These are phyloP conservation scores for Paraphaeosphaeria sporulosa DNA, from an alignment of 2,329 filamentous ascomycete species.

Conservation along the genomic window DNA sequence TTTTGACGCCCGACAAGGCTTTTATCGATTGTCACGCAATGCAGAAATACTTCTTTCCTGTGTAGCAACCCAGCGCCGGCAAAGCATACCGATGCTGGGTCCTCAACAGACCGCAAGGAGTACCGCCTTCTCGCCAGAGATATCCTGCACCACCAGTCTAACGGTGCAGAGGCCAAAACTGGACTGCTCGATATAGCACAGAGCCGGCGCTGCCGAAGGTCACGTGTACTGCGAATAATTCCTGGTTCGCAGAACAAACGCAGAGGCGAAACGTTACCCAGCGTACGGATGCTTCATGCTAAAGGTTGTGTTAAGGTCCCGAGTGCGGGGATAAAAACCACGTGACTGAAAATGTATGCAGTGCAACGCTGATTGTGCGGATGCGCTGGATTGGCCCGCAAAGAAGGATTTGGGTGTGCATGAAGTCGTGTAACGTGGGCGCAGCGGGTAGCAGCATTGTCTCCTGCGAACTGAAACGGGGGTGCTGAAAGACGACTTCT, in stretches of 20 bases:
- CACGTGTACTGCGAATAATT: constrained; percentile 6
- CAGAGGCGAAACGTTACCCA: constrained; percentile 12
- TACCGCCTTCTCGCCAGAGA: constrained; percentile 5
- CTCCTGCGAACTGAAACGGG: constrained; percentile 5
- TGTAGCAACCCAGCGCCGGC: constrained; percentile 4
- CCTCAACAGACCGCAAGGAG: constrained; percentile 7
- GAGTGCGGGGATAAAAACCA: constrained; percentile 4
- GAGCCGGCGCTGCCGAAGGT: constrained; percentile 9
- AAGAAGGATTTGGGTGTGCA: constrained; percentile 11
- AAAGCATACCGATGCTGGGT: background rate
- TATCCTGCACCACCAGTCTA: background rate
- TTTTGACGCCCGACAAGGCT: background rate
- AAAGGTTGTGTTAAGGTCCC: constrained; percentile 4
- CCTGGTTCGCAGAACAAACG: background rate
- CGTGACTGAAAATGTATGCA: constrained; percentile 15
- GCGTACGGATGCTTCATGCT: constrained; percentile 2
- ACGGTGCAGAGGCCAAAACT: background rate
- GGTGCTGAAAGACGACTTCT: background rate
- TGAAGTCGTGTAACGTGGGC: constrained; percentile 12
- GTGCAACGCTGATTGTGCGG: constrained; percentile 10
- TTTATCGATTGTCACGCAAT: background rate
- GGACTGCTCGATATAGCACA: constrained; percentile 3
- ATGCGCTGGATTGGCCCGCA: background rate
- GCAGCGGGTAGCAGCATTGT: constrained; percentile 10
- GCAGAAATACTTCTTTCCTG: background rate